Conservation (phyloP, 108 stramenopile species). For the Nannochloropsis gaditana region DNA sequence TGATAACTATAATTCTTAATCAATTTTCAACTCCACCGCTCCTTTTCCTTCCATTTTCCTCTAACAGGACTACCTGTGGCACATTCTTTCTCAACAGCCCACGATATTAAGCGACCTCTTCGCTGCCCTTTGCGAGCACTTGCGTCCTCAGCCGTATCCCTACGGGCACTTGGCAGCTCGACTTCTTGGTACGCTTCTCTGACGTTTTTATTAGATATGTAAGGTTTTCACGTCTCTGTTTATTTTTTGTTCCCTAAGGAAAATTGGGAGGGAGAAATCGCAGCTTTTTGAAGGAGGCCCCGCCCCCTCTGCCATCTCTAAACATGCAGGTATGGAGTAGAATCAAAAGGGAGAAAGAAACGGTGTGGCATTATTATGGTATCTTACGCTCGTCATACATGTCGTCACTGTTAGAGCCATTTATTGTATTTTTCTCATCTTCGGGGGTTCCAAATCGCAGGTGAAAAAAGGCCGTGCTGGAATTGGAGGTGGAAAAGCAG, state of each 20-base stretch:
- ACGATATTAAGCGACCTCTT: constrained; percentile 61
- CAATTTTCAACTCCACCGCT: background rate
- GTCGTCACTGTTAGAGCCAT: background rate
- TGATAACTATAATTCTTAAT: too few relatives aligned
- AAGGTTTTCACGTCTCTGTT: background rate
- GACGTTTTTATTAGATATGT: background rate
- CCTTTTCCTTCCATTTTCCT: background rate
- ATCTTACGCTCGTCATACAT: too few relatives aligned
- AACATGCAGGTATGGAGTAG: background rate
- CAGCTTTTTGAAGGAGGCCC: constrained; percentile 59
- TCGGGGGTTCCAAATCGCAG: background rate
- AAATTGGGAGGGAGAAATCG: constrained; percentile 76
- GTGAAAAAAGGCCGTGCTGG: constrained; percentile 5
- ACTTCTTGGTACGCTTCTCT: constrained; percentile 73
- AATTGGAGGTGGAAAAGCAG: background rate
- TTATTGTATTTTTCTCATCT: background rate
- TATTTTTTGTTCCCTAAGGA: background rate
- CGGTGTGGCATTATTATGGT: too few relatives aligned
- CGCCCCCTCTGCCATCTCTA: constrained; percentile 24
- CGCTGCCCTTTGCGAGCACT: constrained; percentile 68
- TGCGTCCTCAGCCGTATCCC: constrained; percentile 85
- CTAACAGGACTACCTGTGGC: constrained; percentile 4
- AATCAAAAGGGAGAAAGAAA: too few relatives aligned
- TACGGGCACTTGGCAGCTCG: constrained; percentile 80
- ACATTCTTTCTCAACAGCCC: constrained; percentile 33